Evolutionary conservation across 345 rosid genomes (phyloP).

Genomic region (Laguncularia racemosa): DNA sequence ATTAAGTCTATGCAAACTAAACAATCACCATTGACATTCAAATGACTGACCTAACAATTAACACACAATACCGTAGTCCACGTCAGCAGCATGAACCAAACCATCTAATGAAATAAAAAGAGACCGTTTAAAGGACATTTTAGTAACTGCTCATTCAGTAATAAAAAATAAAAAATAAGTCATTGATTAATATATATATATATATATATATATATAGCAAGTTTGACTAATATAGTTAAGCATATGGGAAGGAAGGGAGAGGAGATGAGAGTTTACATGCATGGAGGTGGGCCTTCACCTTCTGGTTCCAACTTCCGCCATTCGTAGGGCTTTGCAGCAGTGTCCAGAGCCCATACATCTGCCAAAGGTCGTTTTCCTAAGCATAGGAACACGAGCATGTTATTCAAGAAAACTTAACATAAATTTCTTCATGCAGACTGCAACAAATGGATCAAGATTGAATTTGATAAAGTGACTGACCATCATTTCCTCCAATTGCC

Average conservation of each 20-base stretch:
- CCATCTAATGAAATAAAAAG: too few species aligned
- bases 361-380: slow-evolving; percentile 96
- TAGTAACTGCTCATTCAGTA: too few species aligned
- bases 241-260: neutral
- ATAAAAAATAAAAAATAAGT: neutral
- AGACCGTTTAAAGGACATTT: too few species aligned
- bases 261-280: slow-evolving; percentile 59
- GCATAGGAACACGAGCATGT: slow-evolving; percentile 5
- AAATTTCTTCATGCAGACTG: neutral
- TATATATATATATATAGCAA: neutral
- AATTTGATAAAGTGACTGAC: slow-evolving; percentile 25
- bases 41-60: too few species aligned
- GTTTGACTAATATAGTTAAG: neutral
- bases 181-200: too few species aligned
- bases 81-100: too few species aligned
- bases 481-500: slow-evolving; percentile 99
- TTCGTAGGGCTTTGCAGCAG: slow-evolving; percentile 99
- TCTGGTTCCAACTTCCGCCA: slow-evolving; percentile 99
- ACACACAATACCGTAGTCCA: too few species aligned
- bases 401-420: neutral
- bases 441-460: slow-evolving; percentile 4
- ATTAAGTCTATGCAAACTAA: too few species aligned
- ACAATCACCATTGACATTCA: too few species aligned
- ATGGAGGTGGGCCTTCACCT: slow-evolving; percentile 99
- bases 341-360: slow-evolving; percentile 99